phyloP scores from a whole-genome alignment of 2,329 filamentous ascomycete genomes.

The Pezicula rhizophila region DNA sequence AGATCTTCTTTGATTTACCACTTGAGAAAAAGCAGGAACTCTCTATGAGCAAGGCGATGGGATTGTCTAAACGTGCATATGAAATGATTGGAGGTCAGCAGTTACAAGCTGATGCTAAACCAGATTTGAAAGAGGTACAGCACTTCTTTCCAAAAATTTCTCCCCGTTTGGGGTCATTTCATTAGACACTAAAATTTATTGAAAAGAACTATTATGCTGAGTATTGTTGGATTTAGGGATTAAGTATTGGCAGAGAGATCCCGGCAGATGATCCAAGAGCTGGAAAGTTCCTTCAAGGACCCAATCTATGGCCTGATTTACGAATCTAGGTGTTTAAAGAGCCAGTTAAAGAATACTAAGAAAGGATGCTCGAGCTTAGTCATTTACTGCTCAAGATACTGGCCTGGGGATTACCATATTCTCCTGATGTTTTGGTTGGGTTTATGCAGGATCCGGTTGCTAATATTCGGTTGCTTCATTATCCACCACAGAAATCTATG shows the following conservation, averaged over 20 bases:
- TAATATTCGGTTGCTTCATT: conserved; percentile 39
- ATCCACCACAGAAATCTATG: conserved; percentile 33
- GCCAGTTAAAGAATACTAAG: conserved; percentile 34
- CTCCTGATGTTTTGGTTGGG: conserved; percentile 34
- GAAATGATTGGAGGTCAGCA: conserved; percentile 39
- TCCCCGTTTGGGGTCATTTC: neutral
- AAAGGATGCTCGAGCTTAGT: conserved; percentile 29
- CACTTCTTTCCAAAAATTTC: neutral
- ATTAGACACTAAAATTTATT: neutral
- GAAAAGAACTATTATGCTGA: neutral
- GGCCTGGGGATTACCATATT: conserved; percentile 34
- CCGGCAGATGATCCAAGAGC: conserved; percentile 29
- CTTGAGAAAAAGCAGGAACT: conserved; percentile 37
- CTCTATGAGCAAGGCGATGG: conserved; percentile 29
- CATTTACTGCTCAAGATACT: conserved; percentile 33
- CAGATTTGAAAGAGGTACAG: conserved; percentile 36
- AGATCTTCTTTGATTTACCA: conserved; percentile 40
- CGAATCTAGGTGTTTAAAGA: conserved; percentile 29
- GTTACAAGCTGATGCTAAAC: conserved; percentile 33
- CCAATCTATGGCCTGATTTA: conserved; percentile 36
- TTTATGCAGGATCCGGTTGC: conserved; percentile 35
- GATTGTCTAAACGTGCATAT: conserved; percentile 38
- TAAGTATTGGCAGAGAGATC: conserved; percentile 33
- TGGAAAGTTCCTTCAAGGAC: conserved; percentile 31
- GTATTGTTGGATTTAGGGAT: conserved; percentile 19